These are phyloP conservation scores for Podospora bellae-mahoneyi DNA, from an alignment of 495 filamentous ascomycete genomes.

Conservation along the genomic window DNA sequence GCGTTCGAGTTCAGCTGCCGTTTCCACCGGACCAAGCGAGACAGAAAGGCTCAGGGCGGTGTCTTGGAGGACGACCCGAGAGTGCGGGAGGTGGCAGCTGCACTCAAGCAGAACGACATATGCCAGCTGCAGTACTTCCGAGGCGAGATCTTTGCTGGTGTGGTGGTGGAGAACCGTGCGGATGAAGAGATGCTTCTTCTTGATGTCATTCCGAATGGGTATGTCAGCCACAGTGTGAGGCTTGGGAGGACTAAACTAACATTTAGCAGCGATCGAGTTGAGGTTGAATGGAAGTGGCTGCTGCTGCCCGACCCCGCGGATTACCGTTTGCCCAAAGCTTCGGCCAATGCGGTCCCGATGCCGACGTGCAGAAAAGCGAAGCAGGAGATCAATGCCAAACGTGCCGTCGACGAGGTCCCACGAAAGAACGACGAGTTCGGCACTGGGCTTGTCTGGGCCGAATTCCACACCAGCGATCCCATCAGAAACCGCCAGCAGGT, in stretches of 20 bases:
- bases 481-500: conserved; percentile 41
- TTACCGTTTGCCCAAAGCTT: conserved; percentile 60
- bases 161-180: conserved; percentile 80
- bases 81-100: conserved; percentile 64
- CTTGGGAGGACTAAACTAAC: conserved; percentile 31
- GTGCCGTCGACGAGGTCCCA: conserved; percentile 58
- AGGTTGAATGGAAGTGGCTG: conserved; percentile 77
- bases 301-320: conserved; percentile 63
- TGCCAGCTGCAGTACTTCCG: conserved; percentile 85
- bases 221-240: conserved; percentile 41
- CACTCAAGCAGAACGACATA: conserved; percentile 68
- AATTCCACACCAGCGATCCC: conserved; percentile 63
- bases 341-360: conserved; percentile 54
- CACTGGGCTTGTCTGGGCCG: conserved; percentile 70
- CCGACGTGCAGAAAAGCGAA: conserved; percentile 53
- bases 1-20: conserved; percentile 91
- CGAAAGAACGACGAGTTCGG: conserved; percentile 68
- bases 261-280: conserved; percentile 54
- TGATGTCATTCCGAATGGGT: conserved; percentile 86
- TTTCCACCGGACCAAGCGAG: conserved; percentile 84
- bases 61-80: conserved; percentile 66
- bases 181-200: conserved; percentile 72
- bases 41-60: conserved; percentile 63
- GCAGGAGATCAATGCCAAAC: conserved; percentile 55
- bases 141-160: conserved; percentile 84